Evolutionary conservation across 352 stramenopile species (phyloP).

Genomic region (Pythium graminicola): DNA sequence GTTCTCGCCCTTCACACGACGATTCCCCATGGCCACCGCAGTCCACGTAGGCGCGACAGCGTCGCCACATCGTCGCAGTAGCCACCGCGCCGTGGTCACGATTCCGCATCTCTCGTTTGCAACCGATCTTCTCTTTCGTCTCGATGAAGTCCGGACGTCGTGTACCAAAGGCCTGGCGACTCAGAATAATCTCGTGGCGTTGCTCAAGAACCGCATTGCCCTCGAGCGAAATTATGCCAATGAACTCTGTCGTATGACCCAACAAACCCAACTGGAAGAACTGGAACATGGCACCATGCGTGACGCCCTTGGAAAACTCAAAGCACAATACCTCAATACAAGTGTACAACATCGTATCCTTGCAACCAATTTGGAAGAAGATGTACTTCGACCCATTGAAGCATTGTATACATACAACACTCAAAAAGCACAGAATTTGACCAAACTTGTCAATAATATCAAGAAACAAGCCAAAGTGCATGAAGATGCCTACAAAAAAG

Average conservation of each 20-base stretch:
- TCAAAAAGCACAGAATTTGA: conserved; percentile 49
- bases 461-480: conserved; percentile 77
- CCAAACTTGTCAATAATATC: conserved; percentile 45
- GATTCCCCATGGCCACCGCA: no score
- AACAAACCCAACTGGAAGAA: conserved; percentile 50
- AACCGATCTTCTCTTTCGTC: conserved; percentile 71
- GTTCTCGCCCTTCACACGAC: no score
- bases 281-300: conserved; percentile 47
- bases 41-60: no score
- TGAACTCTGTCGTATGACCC: conserved; percentile 58
- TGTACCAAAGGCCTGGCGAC: conserved; percentile 42
- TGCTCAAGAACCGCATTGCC: conserved; percentile 65
- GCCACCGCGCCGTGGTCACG: conserved; percentile 14
- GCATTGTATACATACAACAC: conserved; percentile 43
- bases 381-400: conserved; percentile 68
- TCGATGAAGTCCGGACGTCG: conserved; percentile 52
- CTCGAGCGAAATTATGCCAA: conserved; percentile 68
- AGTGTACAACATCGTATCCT: conserved; percentile 72
- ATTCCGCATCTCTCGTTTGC: conserved; percentile 50
- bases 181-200: conserved; percentile 46
- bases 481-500: conserved; percentile 68
- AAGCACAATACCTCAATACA: conserved; percentile 74
- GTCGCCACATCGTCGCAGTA: no score
- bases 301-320: conserved; percentile 49
- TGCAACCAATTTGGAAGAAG: conserved; percentile 67